Conservation (phyloP, 2,329 filamentous ascomycete species). For the Akanthomyces lecanii region DNA sequence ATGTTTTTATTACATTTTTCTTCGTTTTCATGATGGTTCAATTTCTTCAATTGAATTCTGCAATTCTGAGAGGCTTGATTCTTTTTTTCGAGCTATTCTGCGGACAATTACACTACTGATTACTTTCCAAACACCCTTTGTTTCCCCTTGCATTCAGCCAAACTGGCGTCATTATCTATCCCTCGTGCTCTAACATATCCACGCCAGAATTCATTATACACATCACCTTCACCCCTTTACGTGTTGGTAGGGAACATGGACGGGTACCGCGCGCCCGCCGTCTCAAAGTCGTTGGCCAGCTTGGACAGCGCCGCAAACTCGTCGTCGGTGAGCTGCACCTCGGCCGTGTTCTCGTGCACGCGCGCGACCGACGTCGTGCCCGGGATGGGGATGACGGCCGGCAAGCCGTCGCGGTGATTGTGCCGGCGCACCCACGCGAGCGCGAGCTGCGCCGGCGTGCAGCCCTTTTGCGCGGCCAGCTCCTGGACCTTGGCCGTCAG, state of each 20-base stretch:
- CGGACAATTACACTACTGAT: constrained; percentile 19
- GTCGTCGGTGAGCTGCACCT: constrained; percentile 39
- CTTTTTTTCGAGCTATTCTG: constrained; percentile 25
- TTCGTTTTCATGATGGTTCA: constrained; percentile 33
- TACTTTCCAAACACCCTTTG: not conserved
- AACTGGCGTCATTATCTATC: not conserved
- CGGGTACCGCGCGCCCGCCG: constrained; percentile 47
- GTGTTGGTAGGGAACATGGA: constrained; percentile 33
- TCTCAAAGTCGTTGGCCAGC: constrained; percentile 44
- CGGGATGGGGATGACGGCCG: constrained; percentile 61
- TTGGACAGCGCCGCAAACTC: constrained; percentile 48
- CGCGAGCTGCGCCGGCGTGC: constrained; percentile 61
- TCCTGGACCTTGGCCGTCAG: constrained; percentile 54
- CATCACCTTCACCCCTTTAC: constrained; percentile 21
- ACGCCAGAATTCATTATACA: not conserved
- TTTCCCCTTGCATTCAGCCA: too few relatives aligned
- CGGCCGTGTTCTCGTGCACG: constrained; percentile 56
- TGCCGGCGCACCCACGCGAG: constrained; percentile 58
- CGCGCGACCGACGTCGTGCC: constrained; percentile 55
- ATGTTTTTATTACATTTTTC: not conserved
- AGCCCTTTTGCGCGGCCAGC: constrained; percentile 56
- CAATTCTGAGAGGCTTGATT: constrained; percentile 42
- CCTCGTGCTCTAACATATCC: not conserved
- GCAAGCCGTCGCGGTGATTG: constrained; percentile 47
- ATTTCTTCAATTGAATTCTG: constrained; percentile 42